phyloP scores from a whole-genome alignment of 2,329 filamentous ascomycete species.

The Neonectria hederae region DNA sequence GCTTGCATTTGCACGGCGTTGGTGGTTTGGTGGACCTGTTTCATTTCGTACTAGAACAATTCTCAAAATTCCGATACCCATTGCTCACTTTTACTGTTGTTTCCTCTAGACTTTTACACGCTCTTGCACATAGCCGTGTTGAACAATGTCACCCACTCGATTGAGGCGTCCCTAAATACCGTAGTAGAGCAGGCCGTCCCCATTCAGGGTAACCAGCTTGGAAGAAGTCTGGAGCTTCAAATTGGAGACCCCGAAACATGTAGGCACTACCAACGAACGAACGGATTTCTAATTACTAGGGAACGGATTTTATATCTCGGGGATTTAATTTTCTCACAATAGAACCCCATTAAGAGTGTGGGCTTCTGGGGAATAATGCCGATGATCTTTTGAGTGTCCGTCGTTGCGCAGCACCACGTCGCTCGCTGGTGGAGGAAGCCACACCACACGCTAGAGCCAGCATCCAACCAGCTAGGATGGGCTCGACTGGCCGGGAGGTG shows the following conservation, averaged over 20 bases:
- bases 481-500: no score
- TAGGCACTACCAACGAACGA: background rate
- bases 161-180: background rate
- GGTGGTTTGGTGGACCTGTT: constrained; percentile 27
- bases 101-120: background rate
- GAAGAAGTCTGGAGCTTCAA: background rate
- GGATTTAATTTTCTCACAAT: no score
- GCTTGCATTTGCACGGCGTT: constrained; percentile 46
- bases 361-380: no score
- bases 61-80: constrained; percentile 30
- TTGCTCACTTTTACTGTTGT: background rate
- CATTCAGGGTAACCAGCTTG: background rate
- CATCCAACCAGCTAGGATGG: no score
- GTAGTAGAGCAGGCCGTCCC: background rate
- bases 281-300: no score
- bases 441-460: background rate
- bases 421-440: background rate
- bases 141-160: background rate
- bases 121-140: background rate
- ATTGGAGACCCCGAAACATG: background rate
- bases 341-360: no score
- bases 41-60: constrained; percentile 1
- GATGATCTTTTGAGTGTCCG: no score
- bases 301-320: no score
- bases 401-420: background rate